These are phyloP conservation scores for Wallacemonas collosoma DNA, from an alignment of 208 protist species.

Conservation along the genomic window DNA sequence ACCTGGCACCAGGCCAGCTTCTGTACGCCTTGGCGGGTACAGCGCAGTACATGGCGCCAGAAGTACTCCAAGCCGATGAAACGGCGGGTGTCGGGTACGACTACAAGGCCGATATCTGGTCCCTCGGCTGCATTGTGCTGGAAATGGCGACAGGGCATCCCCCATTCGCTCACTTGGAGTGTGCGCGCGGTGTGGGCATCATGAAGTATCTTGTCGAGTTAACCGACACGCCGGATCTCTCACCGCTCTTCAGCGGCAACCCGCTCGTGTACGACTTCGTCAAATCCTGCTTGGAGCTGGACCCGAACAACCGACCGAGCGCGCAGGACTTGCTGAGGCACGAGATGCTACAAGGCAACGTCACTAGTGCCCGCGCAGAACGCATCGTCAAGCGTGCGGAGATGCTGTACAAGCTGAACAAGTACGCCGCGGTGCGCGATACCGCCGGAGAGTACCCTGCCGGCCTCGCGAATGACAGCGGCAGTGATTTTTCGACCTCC, in stretches of 20 bases:
- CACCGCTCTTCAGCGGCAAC: constrained; percentile 64
- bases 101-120: constrained; percentile 93
- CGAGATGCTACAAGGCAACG: constrained; percentile 66
- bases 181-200: constrained; percentile 78
- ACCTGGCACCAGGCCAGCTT: constrained; percentile 65
- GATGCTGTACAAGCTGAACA: constrained; percentile 76
- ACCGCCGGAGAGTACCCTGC: constrained; percentile 17
- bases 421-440: constrained; percentile 67
- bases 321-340: constrained; percentile 77
- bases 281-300: constrained; percentile 68
- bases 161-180: constrained; percentile 74
- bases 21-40: constrained; percentile 87
- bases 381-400: constrained; percentile 62
- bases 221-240: constrained; percentile 75
- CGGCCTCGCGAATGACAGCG: constrained; percentile 6
- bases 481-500: constrained; percentile 1
- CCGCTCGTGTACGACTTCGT: constrained; percentile 81
- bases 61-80: constrained; percentile 75
- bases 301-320: constrained; percentile 65
- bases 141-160: constrained; percentile 86
- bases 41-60: constrained; percentile 93
- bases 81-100: constrained; percentile 63
- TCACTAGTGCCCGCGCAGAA: constrained; percentile 53
- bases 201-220: constrained; percentile 82
- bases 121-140: constrained; percentile 84